These are phyloP conservation scores for Primulina eburnea DNA, from an alignment of 257 asterid genomes.

Conservation along the genomic window DNA sequence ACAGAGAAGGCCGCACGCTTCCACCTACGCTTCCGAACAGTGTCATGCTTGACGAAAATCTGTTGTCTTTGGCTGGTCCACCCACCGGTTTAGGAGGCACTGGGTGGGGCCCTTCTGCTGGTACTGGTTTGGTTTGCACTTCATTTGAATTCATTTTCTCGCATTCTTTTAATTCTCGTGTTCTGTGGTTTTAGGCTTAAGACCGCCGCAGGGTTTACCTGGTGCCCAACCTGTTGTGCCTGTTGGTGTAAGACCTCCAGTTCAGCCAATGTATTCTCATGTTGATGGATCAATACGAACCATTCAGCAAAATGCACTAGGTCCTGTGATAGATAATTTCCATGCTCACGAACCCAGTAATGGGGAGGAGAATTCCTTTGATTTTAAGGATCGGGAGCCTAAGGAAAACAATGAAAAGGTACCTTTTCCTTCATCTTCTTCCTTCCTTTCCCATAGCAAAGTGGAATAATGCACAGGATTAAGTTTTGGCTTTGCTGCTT, in stretches of 20 bases:
- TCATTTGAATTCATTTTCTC: slow-evolving; percentile 20
- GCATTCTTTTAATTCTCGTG: slow-evolving; percentile 15
- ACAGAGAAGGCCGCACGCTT: slow-evolving; percentile 76
- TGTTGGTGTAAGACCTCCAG: slow-evolving; percentile 71
- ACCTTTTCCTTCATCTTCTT: slow-evolving; percentile 14
- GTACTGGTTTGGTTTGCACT: slow-evolving; percentile 38
- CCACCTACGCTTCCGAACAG: slow-evolving; percentile 77
- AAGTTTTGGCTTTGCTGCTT: slow-evolving; percentile 4
- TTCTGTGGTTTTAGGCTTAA: slow-evolving; percentile 47
- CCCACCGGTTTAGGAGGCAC: slow-evolving; percentile 61
- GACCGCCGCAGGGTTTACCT: slow-evolving; percentile 61
- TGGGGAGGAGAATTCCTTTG: slow-evolving; percentile 47
- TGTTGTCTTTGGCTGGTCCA: slow-evolving; percentile 79
- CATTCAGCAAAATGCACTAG: slow-evolving; percentile 51
- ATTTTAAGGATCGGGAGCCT: slow-evolving; percentile 45
- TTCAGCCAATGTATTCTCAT: slow-evolving; percentile 49
- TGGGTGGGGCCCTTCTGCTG: slow-evolving; percentile 66
- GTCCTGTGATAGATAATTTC: slow-evolving; percentile 44
- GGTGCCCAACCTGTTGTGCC: slow-evolving; percentile 53
- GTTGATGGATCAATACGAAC: slow-evolving; percentile 60
- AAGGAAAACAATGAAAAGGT: slow-evolving; percentile 61
- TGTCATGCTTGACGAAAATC: slow-evolving; percentile 80
- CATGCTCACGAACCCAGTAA: slow-evolving; percentile 47
- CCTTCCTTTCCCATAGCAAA: slow-evolving; percentile 4
- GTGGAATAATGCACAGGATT: slow-evolving; percentile 1